phyloP scores from a whole-genome alignment of 164 flowering plant genomes.

The Saururus chinensis region DNA sequence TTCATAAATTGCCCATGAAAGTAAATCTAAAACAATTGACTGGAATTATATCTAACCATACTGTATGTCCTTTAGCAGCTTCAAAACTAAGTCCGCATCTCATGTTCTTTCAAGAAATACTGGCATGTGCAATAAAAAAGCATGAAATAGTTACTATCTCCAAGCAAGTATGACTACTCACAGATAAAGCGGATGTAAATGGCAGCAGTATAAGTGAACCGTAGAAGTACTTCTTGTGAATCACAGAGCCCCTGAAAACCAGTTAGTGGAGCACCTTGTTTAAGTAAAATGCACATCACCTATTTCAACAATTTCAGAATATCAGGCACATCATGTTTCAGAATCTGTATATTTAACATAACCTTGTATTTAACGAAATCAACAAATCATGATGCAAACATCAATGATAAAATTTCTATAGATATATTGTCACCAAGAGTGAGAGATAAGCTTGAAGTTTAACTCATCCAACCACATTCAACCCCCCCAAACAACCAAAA shows the following conservation, averaged over 20 bases:
- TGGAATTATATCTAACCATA: too few species aligned
- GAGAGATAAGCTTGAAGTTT: too few species aligned
- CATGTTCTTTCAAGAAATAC: neutral
- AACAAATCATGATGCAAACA: neutral
- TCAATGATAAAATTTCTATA: too few species aligned
- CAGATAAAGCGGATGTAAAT: slow-evolving; percentile 52
- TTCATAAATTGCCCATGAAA: too few species aligned
- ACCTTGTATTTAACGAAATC: neutral
- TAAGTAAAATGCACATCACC: slow-evolving; percentile 9
- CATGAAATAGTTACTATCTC: neutral
- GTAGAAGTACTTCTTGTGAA: slow-evolving; percentile 72
- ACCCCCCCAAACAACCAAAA: too few species aligned
- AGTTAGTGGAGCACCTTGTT: slow-evolving; percentile 11
- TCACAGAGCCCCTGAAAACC: slow-evolving; percentile 56
- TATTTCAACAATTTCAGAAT: slow-evolving; percentile 4
- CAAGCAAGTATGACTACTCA: slow-evolving; percentile 21
- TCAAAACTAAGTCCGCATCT: too few species aligned
- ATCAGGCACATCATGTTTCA: slow-evolving; percentile 1
- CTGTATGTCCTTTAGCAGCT: too few species aligned
- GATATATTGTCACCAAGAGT: too few species aligned
- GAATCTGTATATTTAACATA: neutral
- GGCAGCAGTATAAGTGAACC: slow-evolving; percentile 89
- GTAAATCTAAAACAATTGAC: too few species aligned
- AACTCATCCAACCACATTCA: too few species aligned
- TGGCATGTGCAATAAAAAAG: neutral